Base-by-base conservation (phyloP, 495 filamentous ascomycete genomes). In the Podospora pseudoanserina region DNA sequence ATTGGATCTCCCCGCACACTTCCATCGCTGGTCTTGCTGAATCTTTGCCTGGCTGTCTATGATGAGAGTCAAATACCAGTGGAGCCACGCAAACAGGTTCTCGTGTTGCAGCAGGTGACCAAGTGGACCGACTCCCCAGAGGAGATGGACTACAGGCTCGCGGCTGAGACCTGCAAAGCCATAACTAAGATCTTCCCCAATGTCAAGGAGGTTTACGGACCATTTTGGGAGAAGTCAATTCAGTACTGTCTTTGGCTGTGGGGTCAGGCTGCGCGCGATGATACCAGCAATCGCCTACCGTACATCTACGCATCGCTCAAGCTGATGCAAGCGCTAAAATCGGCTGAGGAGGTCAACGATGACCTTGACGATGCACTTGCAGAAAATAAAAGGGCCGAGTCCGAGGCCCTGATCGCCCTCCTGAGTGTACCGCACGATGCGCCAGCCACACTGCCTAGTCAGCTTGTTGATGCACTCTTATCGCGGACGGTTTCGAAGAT, bases 41-140 rank as follows among this genome's bases (percentile, higher is more conserved):
- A 84, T 63, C 65, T 77, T 30, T 79, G 79, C 65, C 69, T 80
- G 61, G 72, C 71, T 23, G 74, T 85, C 57, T 87, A 83, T 65
- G 79, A 83, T 32, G 60, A 68, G 0, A 77, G 74, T 13, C 73
- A 80, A 54, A 64, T 84, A 15, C 83, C 82, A 5, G 83, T 96
- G 60, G 90, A 92, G 18, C 91, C 90, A 32, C 92, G 94, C 72
- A 85, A 94, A 44, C 72, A 93, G 44, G 88, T 97, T 3, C 92
- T 96, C 73, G 88, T 94, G 27, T 85, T 93, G 34, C 92, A 92
- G 75, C 88, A 94, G 70, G 78, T 97, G 6, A 82, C 90, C 9
- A 82, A 86, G 19, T 93, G 90, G 86, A 76, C 91, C 2, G 82
- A 89, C 39, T 75, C 76, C 7, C 83, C 85, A 0, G 81, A 84